Conservation (phyloP, 2,329 filamentous ascomycete genomes). For the Penicillium sp. region DNA sequence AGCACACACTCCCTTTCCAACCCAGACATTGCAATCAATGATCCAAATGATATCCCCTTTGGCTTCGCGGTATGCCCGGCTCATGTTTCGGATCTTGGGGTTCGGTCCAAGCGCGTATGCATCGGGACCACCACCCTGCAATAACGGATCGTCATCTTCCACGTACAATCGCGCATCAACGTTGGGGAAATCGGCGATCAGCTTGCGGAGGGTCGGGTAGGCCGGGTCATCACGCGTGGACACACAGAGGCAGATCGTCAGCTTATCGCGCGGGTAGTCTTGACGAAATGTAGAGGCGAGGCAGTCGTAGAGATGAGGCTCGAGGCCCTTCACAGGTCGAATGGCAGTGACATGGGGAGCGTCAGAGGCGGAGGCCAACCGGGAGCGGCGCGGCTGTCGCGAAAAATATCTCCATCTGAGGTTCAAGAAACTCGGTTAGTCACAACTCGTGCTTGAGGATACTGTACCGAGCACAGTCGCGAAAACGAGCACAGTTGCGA, state of each 20-base stretch:
- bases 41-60: constrained; percentile 90
- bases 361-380: constrained; percentile 42
- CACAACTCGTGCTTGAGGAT: neutral
- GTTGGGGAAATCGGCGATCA: constrained; percentile 70
- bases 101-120: constrained; percentile 76
- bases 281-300: constrained; percentile 82
- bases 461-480: neutral
- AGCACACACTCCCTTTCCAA: constrained; percentile 72
- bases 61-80: constrained; percentile 84
- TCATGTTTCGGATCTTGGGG: constrained; percentile 98
- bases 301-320: constrained; percentile 87
- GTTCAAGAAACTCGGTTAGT: neutral
- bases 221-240: constrained; percentile 72
- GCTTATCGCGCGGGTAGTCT: constrained; percentile 70
- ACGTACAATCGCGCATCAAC: constrained; percentile 72
- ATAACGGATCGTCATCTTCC: constrained; percentile 74
- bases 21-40: constrained; percentile 95
- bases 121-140: constrained; percentile 56
- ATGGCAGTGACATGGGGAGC: constrained; percentile 86
- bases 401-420: constrained; percentile 57
- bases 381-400: constrained; percentile 43
- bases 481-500: too few species aligned
- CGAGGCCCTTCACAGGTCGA: constrained; percentile 87
- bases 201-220: constrained; percentile 66
- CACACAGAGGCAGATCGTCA: constrained; percentile 82